These are phyloP conservation scores for Lepidium africanum DNA, from an alignment of 345 rosid genomes.

Conservation along the genomic window DNA sequence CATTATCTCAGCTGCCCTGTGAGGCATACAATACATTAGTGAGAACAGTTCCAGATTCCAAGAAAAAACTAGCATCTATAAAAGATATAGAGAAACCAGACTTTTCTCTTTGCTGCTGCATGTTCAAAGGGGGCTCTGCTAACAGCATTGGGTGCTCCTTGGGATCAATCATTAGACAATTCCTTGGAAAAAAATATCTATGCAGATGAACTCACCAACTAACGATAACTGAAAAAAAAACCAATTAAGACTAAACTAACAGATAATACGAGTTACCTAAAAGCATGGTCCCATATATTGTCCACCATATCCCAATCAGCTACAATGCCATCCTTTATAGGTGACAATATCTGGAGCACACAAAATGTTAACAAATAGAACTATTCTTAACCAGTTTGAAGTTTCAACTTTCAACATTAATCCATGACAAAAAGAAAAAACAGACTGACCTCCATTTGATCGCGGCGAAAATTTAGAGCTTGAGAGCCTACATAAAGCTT, in stretches of 20 bases:
- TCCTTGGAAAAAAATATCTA: slow-evolving; percentile 32
- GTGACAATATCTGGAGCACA: slow-evolving; percentile 52
- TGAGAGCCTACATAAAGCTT: slow-evolving; percentile 76
- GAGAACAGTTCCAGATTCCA: not conserved
- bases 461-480: slow-evolving; percentile 64
- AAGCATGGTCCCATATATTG: slow-evolving; percentile 88
- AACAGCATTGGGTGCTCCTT: slow-evolving; percentile 94
- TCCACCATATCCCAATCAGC: slow-evolving; percentile 89
- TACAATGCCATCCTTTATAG: slow-evolving; percentile 77
- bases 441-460: slow-evolving; percentile 66
- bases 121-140: slow-evolving; percentile 76
- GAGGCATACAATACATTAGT: not conserved
- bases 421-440: not conserved
- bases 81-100: not conserved
- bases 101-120: slow-evolving; percentile 87
- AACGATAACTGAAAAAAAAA: not conserved
- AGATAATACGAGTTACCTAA: slow-evolving; percentile 41
- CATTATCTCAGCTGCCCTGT: slow-evolving; percentile 85
- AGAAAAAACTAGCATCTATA: not conserved
- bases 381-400: not conserved
- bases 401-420: not conserved
- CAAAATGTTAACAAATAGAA: not conserved
- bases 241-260: not conserved
- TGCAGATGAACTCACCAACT: not conserved
- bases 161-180: slow-evolving; percentile 76